A percentile compares a stretch with the other conserved stretches of the same genome.
Conservation (phyloP, 306 rosid species). For the Rosa chinensis region DNA sequence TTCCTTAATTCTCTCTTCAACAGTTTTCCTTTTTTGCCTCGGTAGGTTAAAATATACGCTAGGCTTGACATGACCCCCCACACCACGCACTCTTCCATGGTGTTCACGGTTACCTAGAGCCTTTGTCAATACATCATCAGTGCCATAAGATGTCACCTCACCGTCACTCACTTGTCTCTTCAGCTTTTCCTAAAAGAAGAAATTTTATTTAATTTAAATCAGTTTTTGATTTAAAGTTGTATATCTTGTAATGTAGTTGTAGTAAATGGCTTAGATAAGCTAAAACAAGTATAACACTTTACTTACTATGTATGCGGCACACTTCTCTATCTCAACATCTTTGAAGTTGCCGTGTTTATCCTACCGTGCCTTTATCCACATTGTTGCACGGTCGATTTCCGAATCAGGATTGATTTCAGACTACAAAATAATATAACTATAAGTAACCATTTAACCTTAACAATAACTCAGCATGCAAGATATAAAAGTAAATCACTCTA, state of each 20-base stretch:
- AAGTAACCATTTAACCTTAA: too few species aligned
- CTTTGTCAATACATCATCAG: background rate
- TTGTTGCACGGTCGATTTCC: background rate
- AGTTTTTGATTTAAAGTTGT: too few species aligned
- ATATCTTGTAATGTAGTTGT: too few species aligned
- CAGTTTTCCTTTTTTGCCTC: background rate
- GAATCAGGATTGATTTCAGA: too few species aligned
- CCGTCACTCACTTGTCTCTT: background rate
- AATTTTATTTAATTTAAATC: too few species aligned
- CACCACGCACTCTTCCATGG: background rate
- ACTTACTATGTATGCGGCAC: too few species aligned
- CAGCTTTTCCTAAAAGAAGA: background rate
- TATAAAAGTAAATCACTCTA: too few species aligned
- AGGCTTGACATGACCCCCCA: background rate
- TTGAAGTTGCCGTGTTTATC: background rate
- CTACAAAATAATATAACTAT: too few species aligned
- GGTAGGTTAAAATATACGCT: background rate
- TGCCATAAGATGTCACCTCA: background rate
- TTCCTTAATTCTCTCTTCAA: background rate
- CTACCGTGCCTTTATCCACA: background rate
- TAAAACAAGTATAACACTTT: too few species aligned
- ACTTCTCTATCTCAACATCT: background rate
- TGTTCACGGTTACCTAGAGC: background rate
- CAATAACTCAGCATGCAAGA: too few species aligned
- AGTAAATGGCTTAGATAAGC: too few species aligned